Base-by-base conservation (phyloP, 768 basidiomycete species). In the Trametes elegans region DNA sequence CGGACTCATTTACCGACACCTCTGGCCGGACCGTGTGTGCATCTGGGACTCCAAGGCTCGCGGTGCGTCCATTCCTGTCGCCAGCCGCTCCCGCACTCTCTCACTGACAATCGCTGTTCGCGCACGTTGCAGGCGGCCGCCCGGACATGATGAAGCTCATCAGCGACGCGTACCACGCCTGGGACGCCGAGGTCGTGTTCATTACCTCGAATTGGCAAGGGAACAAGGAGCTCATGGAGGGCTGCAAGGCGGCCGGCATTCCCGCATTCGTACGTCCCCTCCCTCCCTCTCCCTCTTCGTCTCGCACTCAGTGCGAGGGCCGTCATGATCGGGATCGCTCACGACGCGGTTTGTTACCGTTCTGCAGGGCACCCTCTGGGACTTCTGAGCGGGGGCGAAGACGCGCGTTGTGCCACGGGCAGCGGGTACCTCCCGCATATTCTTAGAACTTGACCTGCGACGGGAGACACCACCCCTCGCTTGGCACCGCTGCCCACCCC, bases 41-140 rank as follows among this genome's bases (percentile, higher is more conserved):
- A 64, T 77, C 21, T 77, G 75, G 75, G 75, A 77, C 58, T 71
- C 70, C 21, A 77, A 74, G 61, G 64, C 68, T 18, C 62, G 70
- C 50, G 73, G 69, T 66, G 44, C 43, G 62, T 59, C 42, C 31
- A n/a, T 26, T 49, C 31, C 29, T 29, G 35, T 23, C 23, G 19
- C 13, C 23, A 27, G 19, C 11, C 6, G 27, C 39, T 19, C 21
- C 14, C 11, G 41, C 42, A 29, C 26, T 32, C 24, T 51, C 55
- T 31, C 44, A 35, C 59, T 28, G 21, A n/a, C n/a, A n/a, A n/a
- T n/a, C n/a, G n/a, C n/a, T n/a, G n/a, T n/a, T n/a, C n/a, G n/a
- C n/a, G n/a, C n/a, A n/a, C n/a, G n/a, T n/a, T n/a, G 26, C 19
- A 53, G 70, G 73, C 24, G 68, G 71, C 11, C 66, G 75, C 1